Evolutionary conservation across 1,284 basidiomycete genomes (phyloP).

Genomic region (Trametes sp.): DNA sequence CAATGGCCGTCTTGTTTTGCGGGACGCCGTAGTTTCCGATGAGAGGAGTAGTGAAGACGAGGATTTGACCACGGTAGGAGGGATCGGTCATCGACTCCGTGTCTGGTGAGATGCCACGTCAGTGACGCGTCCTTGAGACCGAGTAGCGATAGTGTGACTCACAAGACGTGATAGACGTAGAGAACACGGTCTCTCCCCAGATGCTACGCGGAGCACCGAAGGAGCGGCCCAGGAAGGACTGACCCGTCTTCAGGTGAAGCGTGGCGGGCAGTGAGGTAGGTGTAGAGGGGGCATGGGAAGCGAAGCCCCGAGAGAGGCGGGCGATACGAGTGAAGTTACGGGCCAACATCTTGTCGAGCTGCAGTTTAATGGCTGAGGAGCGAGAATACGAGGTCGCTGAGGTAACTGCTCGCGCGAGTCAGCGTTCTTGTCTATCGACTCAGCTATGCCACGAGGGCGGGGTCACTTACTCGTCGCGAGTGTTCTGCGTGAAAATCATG

Average conservation of each 20-base stretch:
- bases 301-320: constrained; percentile 64
- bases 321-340: constrained; percentile 59
- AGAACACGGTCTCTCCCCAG: constrained; percentile 98
- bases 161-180: constrained; percentile 98
- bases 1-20: constrained; percentile 74
- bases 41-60: constrained; percentile 98
- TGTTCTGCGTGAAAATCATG: constrained; percentile 85
- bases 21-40: constrained; percentile 99
- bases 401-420: constrained; percentile 59
- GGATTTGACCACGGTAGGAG: constrained; percentile 96
- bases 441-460: constrained; percentile 12
- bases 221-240: constrained; percentile 88
- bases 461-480: constrained; percentile 79
- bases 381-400: constrained; percentile 87
- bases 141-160: constrained; percentile 40
- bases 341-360: constrained; percentile 56
- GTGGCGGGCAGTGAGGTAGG: constrained; percentile 71
- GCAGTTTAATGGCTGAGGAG: constrained; percentile 65
- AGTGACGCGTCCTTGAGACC: background rate
- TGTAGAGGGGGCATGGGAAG: constrained; percentile 65
- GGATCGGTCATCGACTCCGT: constrained; percentile 99
- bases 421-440: constrained; percentile 31
- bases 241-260: constrained; percentile 93
- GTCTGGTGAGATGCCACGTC: constrained; percentile 57
- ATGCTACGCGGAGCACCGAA: constrained; percentile 92